These are phyloP conservation scores for Penicillium pulvis DNA, from an alignment of 495 filamentous ascomycete genomes.

Conservation along the genomic window DNA sequence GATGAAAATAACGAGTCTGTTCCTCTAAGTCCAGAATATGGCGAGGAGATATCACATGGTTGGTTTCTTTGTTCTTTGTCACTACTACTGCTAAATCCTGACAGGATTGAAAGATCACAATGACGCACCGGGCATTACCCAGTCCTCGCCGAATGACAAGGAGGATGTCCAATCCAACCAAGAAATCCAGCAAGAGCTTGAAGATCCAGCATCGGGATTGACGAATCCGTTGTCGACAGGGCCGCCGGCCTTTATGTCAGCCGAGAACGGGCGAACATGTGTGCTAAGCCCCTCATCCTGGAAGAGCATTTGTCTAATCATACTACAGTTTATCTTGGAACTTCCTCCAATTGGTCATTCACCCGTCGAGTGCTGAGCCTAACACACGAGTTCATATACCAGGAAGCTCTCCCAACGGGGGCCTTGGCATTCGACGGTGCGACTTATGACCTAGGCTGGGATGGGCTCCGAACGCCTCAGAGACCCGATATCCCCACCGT, in stretches of 20 bases:
- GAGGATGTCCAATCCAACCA: constrained; percentile 10
- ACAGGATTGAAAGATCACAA: constrained; percentile 23
- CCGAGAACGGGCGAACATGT: constrained; percentile 37
- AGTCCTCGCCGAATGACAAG: constrained; percentile 11
- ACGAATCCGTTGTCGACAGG: constrained; percentile 43
- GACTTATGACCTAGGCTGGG: constrained; percentile 46
- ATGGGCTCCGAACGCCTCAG: constrained; percentile 33
- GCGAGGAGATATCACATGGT: constrained; percentile 18
- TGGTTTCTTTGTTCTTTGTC: not conserved
- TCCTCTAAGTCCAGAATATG: constrained; percentile 21
- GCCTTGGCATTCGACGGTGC: constrained; percentile 41
- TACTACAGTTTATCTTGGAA: constrained; percentile 41
- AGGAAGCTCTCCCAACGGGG: constrained; percentile 35
- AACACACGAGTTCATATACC: constrained; percentile 40
- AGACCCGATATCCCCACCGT: constrained; percentile 29
- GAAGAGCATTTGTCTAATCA: constrained; percentile 4
- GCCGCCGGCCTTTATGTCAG: constrained; percentile 38
- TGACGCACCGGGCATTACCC: constrained; percentile 14
- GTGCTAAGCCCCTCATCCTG: not conserved
- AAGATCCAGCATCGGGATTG: constrained; percentile 29
- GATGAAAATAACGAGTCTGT: constrained; percentile 18
- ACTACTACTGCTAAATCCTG: constrained; percentile 9
- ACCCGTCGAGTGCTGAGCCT: constrained; percentile 41
- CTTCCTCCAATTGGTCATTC: constrained; percentile 52
- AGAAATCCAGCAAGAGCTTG: constrained; percentile 12